Base-by-base conservation (phyloP, 108 stramenopile genomes). In the Cylindrotheca fusiformis region DNA sequence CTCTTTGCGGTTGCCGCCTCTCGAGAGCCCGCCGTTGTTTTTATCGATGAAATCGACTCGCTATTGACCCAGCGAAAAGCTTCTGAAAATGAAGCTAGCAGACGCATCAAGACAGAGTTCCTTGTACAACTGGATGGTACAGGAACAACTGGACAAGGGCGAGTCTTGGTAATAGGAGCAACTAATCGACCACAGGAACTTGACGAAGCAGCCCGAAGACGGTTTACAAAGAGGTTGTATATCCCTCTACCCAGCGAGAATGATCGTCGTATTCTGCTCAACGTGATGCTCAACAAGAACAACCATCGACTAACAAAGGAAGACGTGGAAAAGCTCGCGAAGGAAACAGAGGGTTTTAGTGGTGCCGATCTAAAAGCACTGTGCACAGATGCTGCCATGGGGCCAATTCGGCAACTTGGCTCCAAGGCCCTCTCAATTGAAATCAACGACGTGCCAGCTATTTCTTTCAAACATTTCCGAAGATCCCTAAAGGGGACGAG, bases 141-240 rank as follows among this genome's bases (percentile, higher is more conserved):
- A 5, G 90, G 86, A 10, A 93, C 93, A 5, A 65, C 58, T 10
- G 72, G 78, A 26, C 69, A 82, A 59, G 94, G 89, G 6, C 87
- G 95, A 21, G 97, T 99, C 18, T 69, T 99, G 27, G 79, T 95
- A 24, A 90, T 99, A 58, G 99, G 99, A 21, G 98, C 98, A 0
- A 99, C 99, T 0, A 99, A 99, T 67, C 70, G 93, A 25, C 99
- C 99, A 2, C 93, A 97, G 52, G 99, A 99, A 75, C 77, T 99
- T 45, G 98, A 99, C 69, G 98, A 99, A 70, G 99, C 99, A 0
- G 99, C 97, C 0, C 83, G 99, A n/a, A 68, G 98, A 50, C 85
- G 97, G 22, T 95, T 89, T 64, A 84, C 86, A 29, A 92, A 91
- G 60, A 80, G 84, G 30, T 60, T 99, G 46, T 99, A 99, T 73